Evolutionary conservation across 176 grass and related monocot species (phyloP), one percentile per base, ranked within the genome.

Genomic region (Saccharum officinarum): DNA sequence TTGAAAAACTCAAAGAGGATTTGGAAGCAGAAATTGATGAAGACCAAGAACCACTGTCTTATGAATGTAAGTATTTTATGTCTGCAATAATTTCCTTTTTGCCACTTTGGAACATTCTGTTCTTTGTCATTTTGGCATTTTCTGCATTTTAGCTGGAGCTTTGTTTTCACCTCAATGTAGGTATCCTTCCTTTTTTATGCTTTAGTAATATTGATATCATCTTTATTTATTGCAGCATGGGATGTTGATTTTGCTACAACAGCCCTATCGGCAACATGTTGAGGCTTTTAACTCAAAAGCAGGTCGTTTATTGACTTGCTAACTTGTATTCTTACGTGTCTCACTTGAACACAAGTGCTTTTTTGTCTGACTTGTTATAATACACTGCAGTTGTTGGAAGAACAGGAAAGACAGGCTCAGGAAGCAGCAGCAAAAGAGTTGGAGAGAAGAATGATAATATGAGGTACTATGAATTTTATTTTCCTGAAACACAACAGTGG

Each of bases 21-120:
- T 79, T 99, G 83, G 97, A 99, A 86, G 97, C 97, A 28, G 97
- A 99, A 84, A 99, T 96, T 88, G 97, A 99, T 86, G 93, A 96
- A 83, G 97, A 99, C 69, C 97, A 99, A 73, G 97, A 99, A 82
- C 97, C 97, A 23, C 89, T 99, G 50, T 85, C 88, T 82, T 99
- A 94, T 85, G 92, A 99, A 82, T 84, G 97, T 99, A 94, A 89
- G 94, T 89, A 57, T 17, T 83, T 77, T 49, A 57, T 84, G 23
- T 22, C 57, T n/a, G 12, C 54, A 6, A 26, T 82, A 49, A 37
- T 20, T 36, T 38, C 28, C 14, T 49, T 49, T 61, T 42, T 49
- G 6, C 2, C 30, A 62, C 50, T 74, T 83, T 64, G 6, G 0
- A 37, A 59, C 30, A 73, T 36, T 34, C 54, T 5, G 0, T 60